Evolutionary conservation across 2,329 filamentous ascomycete genomes (phyloP), one percentile per base, ranked within the genome.

Genomic region (Beauveria asiatica): DNA sequence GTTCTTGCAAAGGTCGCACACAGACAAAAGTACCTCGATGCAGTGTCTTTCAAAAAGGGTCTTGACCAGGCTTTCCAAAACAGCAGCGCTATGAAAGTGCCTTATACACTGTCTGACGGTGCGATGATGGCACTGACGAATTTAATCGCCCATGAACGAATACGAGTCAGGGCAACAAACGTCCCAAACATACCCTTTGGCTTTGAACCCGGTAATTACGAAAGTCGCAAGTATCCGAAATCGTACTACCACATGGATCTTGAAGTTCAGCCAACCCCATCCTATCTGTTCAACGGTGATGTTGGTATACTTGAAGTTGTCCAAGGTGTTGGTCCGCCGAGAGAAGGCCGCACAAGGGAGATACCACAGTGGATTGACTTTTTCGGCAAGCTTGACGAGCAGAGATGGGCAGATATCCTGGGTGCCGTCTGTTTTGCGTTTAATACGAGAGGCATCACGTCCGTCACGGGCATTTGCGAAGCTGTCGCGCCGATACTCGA

Each of bases 361-460:
- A 75, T 90, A 4, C 89, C 89, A 0, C 80, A 90, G 57, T 92
- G 89, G 89, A 81, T 84, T 57, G 86, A 88, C 69, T 84, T 92
- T 62, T 83, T 87, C 62, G 85, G 83, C 8, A 74, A 80, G 6
- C 66, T 82, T 0, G 80, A 89, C 62, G 70, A 70, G n/a, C 72
- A 75, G 0, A 79, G 85, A 59, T 92, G 89, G 87, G 79, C 81
- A 58, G 80, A 84, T 63, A 78, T 87, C 11, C 70, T 90, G 5
- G 80, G 82, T 5, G 80, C 84, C 5, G 78, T 90, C 2, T 75
- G 85, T 39, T 84, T 89, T 62, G 75, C 82, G 33, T 72, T 89
- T 39, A 83, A 86, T 1, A 84, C 83, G 19, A 78, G 86, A 60
- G 83, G 87, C 0, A 81, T 84, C 0, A 75, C 83, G 64, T 78